A percentile compares a stretch with the other conserved stretches of the same genome.
phyloP scores from a whole-genome alignment of 1,284 basidiomycete species.

The Tilletia indica region DNA sequence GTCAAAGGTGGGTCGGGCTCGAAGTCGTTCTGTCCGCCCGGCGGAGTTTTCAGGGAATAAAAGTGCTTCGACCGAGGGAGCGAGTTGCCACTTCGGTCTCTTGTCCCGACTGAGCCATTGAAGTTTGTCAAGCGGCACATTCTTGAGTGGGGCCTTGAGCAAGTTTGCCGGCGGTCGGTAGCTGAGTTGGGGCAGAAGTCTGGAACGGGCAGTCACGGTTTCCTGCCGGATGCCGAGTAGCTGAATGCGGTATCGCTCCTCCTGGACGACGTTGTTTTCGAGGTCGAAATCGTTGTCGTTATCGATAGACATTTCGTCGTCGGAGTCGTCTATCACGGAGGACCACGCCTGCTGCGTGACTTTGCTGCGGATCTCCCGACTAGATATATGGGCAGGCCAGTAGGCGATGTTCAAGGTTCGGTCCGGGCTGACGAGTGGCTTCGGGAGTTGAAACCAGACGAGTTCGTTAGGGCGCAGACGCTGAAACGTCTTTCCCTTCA shows the following conservation, averaged over 20 bases:
- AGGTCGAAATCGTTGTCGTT: slow-evolving; percentile 8
- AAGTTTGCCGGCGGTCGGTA: neutral
- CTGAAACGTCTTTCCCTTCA: neutral
- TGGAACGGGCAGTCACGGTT: neutral
- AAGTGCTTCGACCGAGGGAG: neutral
- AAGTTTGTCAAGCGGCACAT: neutral
- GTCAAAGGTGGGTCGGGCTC: neutral
- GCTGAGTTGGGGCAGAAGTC: neutral
- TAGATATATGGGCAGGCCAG: slow-evolving; percentile 7
- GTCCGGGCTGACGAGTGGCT: neutral
- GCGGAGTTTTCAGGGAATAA: neutral
- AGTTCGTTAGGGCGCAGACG: neutral
- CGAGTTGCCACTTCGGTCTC: neutral
- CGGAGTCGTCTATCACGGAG: neutral
- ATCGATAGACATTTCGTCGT: neutral
- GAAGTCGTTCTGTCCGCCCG: neutral
- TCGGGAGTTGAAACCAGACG: slow-evolving; percentile 8
- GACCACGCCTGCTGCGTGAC: neutral
- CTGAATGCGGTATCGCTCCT: slow-evolving; percentile 1
- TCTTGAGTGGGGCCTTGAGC: neutral
- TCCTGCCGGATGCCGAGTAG: neutral
- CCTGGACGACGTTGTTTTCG: slow-evolving; percentile 7
- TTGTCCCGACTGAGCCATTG: neutral
- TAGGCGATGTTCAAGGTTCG: neutral
- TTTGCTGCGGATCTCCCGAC: neutral